Evolutionary conservation across 352 stramenopile genomes (phyloP).

Genomic region (Pythium myriotylum): DNA sequence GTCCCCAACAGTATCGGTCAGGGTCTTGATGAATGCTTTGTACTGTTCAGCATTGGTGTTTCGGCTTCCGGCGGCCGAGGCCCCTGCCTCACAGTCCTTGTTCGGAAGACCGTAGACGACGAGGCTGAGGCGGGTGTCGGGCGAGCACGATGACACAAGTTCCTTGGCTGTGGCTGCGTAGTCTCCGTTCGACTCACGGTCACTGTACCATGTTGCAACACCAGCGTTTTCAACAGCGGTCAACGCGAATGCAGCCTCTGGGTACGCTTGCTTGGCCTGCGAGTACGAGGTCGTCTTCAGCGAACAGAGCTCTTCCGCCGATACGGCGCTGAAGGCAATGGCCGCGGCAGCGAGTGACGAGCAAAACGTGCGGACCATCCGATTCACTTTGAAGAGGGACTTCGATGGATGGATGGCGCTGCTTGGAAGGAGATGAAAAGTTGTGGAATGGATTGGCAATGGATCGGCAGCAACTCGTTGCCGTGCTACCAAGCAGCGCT

Average conservation of each 20-base stretch:
- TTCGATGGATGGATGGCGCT: constrained; percentile 1
- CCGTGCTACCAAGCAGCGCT: not conserved
- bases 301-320: constrained; percentile 52
- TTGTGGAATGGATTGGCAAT: constrained; percentile 6
- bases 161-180: constrained; percentile 38
- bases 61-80: constrained; percentile 40
- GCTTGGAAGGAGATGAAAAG: constrained; percentile 2
- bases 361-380: constrained; percentile 7
- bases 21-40: constrained; percentile 47
- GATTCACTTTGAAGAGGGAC: not conserved
- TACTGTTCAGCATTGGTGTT: constrained; percentile 54
- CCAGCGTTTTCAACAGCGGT: constrained; percentile 49
- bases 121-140: constrained; percentile 43
- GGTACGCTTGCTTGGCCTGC: constrained; percentile 46
- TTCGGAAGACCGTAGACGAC: constrained; percentile 76
- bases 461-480: not conserved
- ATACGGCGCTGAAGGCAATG: not conserved
- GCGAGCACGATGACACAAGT: constrained; percentile 40
- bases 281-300: constrained; percentile 45
- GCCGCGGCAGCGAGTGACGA: constrained; percentile 5
- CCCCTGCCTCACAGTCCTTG: constrained; percentile 69
- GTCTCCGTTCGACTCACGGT: constrained; percentile 42
- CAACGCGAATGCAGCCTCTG: constrained; percentile 47
- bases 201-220: constrained; percentile 74
- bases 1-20: constrained; percentile 41